phyloP scores from a whole-genome alignment of 257 asterid species.

The Ocimum tenuiflorum region DNA sequence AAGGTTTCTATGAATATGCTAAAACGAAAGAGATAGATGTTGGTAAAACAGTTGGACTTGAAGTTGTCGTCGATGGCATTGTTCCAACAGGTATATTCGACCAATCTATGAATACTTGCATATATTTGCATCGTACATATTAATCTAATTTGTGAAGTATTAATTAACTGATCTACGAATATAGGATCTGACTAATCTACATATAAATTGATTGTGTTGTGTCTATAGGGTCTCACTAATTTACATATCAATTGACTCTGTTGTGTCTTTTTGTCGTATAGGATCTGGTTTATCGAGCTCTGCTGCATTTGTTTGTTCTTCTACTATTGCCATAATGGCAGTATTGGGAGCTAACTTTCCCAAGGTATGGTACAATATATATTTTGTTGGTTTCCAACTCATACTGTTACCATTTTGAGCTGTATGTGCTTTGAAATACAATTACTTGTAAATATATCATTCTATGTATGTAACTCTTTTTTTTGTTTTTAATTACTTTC shows the following conservation, averaged over 20 bases:
- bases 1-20: conserved; percentile 85
- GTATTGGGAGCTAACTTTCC: conserved; percentile 49
- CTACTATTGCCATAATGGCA: conserved; percentile 93
- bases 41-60: conserved; percentile 63
- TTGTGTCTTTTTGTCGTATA: conserved; percentile 19
- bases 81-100: conserved; percentile 73
- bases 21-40: conserved; percentile 54
- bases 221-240: not conserved
- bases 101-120: not conserved
- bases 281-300: conserved; percentile 99
- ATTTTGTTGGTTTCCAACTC: not conserved
- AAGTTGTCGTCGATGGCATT: conserved; percentile 77
- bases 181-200: no score
- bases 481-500: no score
- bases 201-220: no score
- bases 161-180: no score
- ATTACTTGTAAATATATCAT: no score
- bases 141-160: no score
- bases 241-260: not conserved
- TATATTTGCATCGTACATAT: not conserved
- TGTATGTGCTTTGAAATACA: no score
- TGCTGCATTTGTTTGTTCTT: conserved; percentile 96
- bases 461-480: no score
- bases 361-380: conserved; percentile 34
- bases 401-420: no score